Conservation (phyloP, 495 filamentous ascomycete species). For the Diplogelasinospora grovesii region DNA sequence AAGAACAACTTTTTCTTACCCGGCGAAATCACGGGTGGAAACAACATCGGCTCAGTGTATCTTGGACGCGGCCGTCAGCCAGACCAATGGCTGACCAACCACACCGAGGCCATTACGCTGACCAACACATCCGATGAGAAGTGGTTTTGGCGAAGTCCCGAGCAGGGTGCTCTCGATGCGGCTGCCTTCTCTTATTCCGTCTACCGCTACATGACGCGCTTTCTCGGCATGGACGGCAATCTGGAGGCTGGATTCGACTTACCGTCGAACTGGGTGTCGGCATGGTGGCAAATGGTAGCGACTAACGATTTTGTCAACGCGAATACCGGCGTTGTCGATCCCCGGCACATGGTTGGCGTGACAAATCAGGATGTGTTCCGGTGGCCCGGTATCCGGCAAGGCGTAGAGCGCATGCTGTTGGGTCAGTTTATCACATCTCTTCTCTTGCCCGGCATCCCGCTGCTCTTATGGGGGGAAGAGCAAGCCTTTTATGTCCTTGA, state of each 20-base stretch:
- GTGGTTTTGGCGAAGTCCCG: slow-evolving; percentile 48
- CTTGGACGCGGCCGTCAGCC: slow-evolving; percentile 60
- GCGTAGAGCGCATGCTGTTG: slow-evolving; percentile 53
- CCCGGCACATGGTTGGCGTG: slow-evolving; percentile 62
- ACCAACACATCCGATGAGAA: slow-evolving; percentile 36
- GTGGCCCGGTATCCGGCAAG: slow-evolving; percentile 60
- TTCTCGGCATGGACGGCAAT: slow-evolving; percentile 59
- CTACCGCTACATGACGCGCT: slow-evolving; percentile 61
- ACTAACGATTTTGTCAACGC: slow-evolving; percentile 61
- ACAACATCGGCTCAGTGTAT: slow-evolving; percentile 56
- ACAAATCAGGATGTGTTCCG: slow-evolving; percentile 69
- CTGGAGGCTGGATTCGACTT: slow-evolving; percentile 53
- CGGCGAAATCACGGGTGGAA: slow-evolving; percentile 59
- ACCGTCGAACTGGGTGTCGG: slow-evolving; percentile 52
- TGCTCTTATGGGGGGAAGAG: slow-evolving; percentile 63
- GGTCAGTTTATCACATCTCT: slow-evolving; percentile 59
- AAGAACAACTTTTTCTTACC: slow-evolving; percentile 62
- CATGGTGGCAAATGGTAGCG: slow-evolving; percentile 54
- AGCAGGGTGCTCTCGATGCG: slow-evolving; percentile 52
- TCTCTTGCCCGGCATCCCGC: slow-evolving; percentile 59
- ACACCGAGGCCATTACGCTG: slow-evolving; percentile 29
- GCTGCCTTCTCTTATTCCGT: slow-evolving; percentile 64
- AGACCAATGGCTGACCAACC: slow-evolving; percentile 42
- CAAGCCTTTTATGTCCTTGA: slow-evolving; percentile 64
- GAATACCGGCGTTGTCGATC: slow-evolving; percentile 59